Conservation (phyloP, 805 yeast species). For the Zygosaccharomyces bisporus region DNA sequence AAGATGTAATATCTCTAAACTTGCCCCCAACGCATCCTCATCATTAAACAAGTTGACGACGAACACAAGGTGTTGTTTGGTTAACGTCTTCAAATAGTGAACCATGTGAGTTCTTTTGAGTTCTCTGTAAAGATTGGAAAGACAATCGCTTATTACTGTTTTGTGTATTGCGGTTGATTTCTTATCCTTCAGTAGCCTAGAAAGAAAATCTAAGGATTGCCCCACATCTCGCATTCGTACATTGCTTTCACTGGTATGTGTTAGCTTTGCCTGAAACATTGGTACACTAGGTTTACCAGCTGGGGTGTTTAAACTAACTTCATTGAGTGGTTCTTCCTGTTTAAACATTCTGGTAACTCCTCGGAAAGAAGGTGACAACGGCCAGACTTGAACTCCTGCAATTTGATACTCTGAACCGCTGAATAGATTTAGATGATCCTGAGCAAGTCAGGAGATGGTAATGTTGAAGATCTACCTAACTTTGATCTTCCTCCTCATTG, state of each 20-base stretch:
- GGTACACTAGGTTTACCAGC: slow-evolving; percentile 9
- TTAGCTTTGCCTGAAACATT: slow-evolving; percentile 1
- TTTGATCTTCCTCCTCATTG: background rate
- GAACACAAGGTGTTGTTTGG: slow-evolving; percentile 25
- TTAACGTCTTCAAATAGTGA: slow-evolving; percentile 12
- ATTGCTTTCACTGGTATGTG: slow-evolving; percentile 2
- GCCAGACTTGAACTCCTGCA: background rate
- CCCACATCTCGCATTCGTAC: slow-evolving; percentile 7
- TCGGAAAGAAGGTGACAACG: background rate
- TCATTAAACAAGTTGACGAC: slow-evolving; percentile 24
- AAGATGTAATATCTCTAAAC: slow-evolving; percentile 20
- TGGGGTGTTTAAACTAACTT: slow-evolving; percentile 25
- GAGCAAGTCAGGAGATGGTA: background rate
- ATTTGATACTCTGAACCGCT: background rate
- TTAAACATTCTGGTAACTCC: slow-evolving; percentile 17
- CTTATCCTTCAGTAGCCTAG: slow-evolving; percentile 9
- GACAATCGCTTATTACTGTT: slow-evolving; percentile 4
- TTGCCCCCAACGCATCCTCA: slow-evolving; percentile 12
- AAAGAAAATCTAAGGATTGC: slow-evolving; percentile 8
- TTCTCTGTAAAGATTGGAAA: slow-evolving; percentile 8
- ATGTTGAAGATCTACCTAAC: background rate
- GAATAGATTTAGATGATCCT: background rate
- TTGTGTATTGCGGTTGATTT: slow-evolving; percentile 2
- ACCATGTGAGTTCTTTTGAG: slow-evolving; percentile 9
- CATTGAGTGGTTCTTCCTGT: slow-evolving; percentile 27